These are phyloP conservation scores for Circinella umbellata DNA, from an alignment of 371 early-diverging fungal species.

Conservation along the genomic window DNA sequence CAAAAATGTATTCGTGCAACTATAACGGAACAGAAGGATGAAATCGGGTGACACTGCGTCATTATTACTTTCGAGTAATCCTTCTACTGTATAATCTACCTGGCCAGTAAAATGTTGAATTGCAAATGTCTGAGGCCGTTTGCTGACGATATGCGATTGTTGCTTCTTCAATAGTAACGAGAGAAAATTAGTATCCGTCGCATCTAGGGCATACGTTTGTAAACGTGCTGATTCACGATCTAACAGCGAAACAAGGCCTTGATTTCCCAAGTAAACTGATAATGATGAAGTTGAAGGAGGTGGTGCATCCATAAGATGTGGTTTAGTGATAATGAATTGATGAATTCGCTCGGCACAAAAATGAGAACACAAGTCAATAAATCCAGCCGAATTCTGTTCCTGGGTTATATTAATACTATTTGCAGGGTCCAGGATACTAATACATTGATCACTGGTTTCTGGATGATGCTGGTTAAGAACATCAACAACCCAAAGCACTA, in stretches of 20 bases:
- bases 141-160: constrained; percentile 7
- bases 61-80: constrained; percentile 75
- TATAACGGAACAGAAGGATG: constrained; percentile 74
- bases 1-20: constrained; percentile 79
- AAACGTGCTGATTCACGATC: constrained; percentile 40
- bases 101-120: constrained; percentile 77
- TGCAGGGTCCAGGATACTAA: constrained; percentile 78
- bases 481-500: constrained; percentile 82
- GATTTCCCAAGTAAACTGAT: constrained; percentile 1
- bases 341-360: constrained; percentile 87
- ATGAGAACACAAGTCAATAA: constrained; percentile 85
- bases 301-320: constrained; percentile 3
- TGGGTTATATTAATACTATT: constrained; percentile 42
- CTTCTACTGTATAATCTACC: constrained; percentile 70
- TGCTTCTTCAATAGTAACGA: constrained; percentile 21
- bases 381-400: constrained; percentile 45
- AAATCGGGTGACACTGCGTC: constrained; percentile 84
- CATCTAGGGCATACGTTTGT: constrained; percentile 44
- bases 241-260: constrained; percentile 26
- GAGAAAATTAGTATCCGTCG: constrained; percentile 45
- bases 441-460: constrained; percentile 30
- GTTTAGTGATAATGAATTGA: constrained; percentile 24
- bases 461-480: constrained; percentile 71
- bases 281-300: constrained; percentile 11
- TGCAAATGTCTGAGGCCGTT: constrained; percentile 52